Base-by-base conservation (phyloP, 306 rosid genomes). In the Vachellia collinsii region DNA sequence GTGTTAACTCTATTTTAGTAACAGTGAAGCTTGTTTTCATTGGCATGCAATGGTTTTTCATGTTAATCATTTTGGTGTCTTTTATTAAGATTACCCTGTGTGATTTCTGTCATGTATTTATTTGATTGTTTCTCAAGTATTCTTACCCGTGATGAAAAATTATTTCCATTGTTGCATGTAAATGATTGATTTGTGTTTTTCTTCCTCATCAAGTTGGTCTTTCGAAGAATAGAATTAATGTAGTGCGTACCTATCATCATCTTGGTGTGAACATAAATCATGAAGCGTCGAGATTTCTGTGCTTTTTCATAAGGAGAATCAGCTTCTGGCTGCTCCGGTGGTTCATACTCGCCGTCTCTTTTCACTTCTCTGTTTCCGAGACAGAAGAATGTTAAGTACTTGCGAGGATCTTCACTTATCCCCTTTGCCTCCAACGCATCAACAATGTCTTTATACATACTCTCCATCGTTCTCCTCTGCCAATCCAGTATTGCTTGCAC, bases 281-380 rank as follows among this genome's bases (percentile, higher is more conserved):
- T 41, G 44, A 41, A 41, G 44, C 44, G 44, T 0, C 44, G 44
- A 41, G 88, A 76, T 75, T 70, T 80, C 74, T 90, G 94, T 44
- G 92, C 94, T 86, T 71, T 81, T 62, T 20, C 6, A 48, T 90
- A 90, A 81, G 88, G 90, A 61, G 94, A 69, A 85, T 83, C 92
- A 1, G 79, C 70, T 25, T 88, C 92, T 61, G 94, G 94, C 79
- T 74, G 22, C 81, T 86, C 90, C 14, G 86, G 1, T 74, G 94
- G 94, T 75, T 86, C 85, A 20, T 90, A 90, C 36, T 90, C 94
- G 70, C 94, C 94, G 4, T 62, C 46, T 86, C 84, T 86, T 85
- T 90, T 90, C 72, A 90, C 87, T 53, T 90, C 94, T 29, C 94
- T 84, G n/a, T 90, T 90, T n/a, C 92, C 94, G 5, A 90, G 94